Evolutionary conservation across 352 stramenopile genomes (phyloP), one percentile per base, ranked within the genome.

Genomic region (Saprolegnia parasitica): DNA sequence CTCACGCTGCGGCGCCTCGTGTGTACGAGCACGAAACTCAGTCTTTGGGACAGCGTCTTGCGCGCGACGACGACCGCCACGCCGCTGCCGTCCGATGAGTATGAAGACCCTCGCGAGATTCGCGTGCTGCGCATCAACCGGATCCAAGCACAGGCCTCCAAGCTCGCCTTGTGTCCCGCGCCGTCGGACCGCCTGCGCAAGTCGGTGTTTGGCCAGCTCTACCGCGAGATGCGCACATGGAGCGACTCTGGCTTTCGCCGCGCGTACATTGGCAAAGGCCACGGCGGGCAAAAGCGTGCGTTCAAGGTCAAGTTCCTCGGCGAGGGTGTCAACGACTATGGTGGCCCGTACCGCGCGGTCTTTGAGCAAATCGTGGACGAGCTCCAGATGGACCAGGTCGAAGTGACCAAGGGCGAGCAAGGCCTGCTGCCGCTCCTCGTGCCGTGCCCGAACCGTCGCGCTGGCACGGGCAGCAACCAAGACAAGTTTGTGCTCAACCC

Each of bases 261-360:
- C 47, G 88, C 94, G 23, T 99, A 99, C 77, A 96, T 98, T 54
- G 96, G 96, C 40, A 98, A 98, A 71, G 96, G 96, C 50, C 96
- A 99, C 67, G 97, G 95, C 35, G 96, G 96, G 6, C 97, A 99
- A 77, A 92, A 97, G 52, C 86, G 97, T 57, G 95, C 96, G 56
- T 99, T 99, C 75, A 99, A 99, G 77, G 96, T 99, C n/a, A 99
- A 99, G 72, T 97, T 99, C 56, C 80, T 99, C 50, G 96, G 96
- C 63, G 97, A 99, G 77, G 96, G 97, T 54, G 97, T 99, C 29
- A 98, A 99, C 76, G 97, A 99, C 79, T 98, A 99, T 67, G 98
- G 96, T 64, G 97, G 97, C 4, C 97, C 97, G 18, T 99, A 99
- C 79, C 84, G 97, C 47, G 96, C 98, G 24, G 90, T 98, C 4